phyloP scores from a whole-genome alignment of 2,329 filamentous ascomycete species.

The Drechslera avenae region DNA sequence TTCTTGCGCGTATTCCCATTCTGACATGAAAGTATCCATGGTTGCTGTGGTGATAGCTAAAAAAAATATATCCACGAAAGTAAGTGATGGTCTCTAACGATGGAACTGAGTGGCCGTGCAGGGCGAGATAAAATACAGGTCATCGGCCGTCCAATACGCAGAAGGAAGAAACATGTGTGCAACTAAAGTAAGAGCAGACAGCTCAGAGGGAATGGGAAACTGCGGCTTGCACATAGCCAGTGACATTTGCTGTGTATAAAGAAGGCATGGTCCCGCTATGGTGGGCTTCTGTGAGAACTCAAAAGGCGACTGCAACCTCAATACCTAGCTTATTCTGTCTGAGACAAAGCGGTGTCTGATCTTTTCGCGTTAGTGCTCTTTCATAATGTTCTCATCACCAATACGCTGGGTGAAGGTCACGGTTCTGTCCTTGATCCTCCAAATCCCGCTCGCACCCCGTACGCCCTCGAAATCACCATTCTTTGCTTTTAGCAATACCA shows the following conservation, averaged over 20 bases:
- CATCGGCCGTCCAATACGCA: not conserved
- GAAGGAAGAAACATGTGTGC: not conserved
- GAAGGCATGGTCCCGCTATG: not conserved
- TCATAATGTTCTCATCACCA: conserved; percentile 45
- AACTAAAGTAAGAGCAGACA: not conserved
- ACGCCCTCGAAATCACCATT: conserved; percentile 35
- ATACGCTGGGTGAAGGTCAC: conserved; percentile 48
- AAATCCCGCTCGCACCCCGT: conserved; percentile 47
- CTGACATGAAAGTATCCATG: not conserved
- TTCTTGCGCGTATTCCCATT: conserved; percentile 2
- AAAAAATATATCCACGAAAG: not conserved
- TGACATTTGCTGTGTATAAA: not conserved
- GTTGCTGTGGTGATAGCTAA: not conserved
- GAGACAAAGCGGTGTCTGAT: not conserved
- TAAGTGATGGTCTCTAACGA: conserved; percentile 4
- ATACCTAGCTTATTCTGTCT: not conserved
- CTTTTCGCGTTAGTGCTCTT: conserved; percentile 28
- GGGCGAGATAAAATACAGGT: no score
- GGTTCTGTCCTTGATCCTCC: conserved; percentile 47
- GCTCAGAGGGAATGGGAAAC: not conserved
- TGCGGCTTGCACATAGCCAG: not conserved
- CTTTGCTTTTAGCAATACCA: conserved; percentile 36
- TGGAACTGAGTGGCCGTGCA: no score
- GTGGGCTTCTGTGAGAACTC: not conserved
- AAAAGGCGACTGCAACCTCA: not conserved